These are phyloP conservation scores for Sclerotinia subarctica DNA, from an alignment of 2,329 filamentous ascomycete genomes.

Conservation along the genomic window DNA sequence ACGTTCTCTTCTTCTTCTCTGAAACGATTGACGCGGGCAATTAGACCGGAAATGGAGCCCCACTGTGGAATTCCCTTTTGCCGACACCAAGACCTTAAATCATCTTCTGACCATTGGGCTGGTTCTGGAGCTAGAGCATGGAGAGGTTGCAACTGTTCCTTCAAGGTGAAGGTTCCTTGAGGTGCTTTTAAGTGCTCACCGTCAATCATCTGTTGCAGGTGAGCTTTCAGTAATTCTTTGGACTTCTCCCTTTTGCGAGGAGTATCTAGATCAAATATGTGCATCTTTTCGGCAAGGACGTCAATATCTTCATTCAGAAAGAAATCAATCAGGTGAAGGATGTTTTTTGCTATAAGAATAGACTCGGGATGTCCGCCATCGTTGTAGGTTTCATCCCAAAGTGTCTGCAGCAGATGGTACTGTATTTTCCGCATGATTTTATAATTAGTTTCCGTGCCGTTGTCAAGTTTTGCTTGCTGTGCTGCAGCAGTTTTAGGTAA, in stretches of 20 bases:
- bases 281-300: background rate
- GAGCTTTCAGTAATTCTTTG: background rate
- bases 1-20: conserved; percentile 4
- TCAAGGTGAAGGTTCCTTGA: background rate
- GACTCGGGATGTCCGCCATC: background rate
- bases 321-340: background rate
- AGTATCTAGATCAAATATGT: background rate
- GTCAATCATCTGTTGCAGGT: background rate
- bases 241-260: background rate
- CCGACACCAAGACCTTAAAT: conserved; percentile 18
- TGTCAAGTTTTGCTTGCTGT: conserved; percentile 13
- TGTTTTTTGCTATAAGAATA: background rate
- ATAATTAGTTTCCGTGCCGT: background rate
- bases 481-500: conserved; percentile 9
- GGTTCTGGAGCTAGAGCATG: conserved; percentile 10
- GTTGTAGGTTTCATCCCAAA: background rate
- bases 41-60: conserved; percentile 7
- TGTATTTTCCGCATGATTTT: conserved; percentile 3
- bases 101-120: conserved; percentile 11
- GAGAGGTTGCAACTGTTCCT: background rate
- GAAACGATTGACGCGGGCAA: conserved; percentile 13
- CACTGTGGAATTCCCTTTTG: conserved; percentile 12
- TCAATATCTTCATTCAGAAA: conserved; percentile 1
- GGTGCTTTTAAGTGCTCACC: background rate
- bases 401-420: background rate